Percentiles rank a stretch among this genome's conserved stretches.
These are phyloP conservation scores for Claviceps africana DNA, from an alignment of 2,329 filamentous ascomycete species.

Conservation along the genomic window DNA sequence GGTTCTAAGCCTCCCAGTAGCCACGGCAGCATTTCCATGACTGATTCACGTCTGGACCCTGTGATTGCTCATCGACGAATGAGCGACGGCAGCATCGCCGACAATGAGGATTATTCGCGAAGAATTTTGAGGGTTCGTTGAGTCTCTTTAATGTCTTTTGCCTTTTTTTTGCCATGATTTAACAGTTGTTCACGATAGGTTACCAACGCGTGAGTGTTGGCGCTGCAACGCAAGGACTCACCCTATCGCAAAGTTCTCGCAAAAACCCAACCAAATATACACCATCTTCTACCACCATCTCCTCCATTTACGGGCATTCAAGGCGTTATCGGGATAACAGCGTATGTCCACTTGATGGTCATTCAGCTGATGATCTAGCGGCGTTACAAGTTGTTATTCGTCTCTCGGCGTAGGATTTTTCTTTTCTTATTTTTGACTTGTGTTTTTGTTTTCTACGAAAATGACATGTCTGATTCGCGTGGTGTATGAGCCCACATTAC, in stretches of 20 bases:
- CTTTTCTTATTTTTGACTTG: not conserved
- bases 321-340: conserved; percentile 28
- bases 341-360: conserved; percentile 23
- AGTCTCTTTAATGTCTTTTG: not conserved
- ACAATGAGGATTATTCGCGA: conserved; percentile 93
- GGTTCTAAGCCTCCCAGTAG: conserved; percentile 47
- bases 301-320: conserved; percentile 22
- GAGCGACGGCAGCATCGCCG: conserved; percentile 91
- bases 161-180: not conserved
- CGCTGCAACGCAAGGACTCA: not conserved
- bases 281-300: conserved; percentile 19
- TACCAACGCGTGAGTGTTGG: conserved; percentile 39
- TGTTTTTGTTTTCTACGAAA: not conserved
- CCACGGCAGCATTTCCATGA: conserved; percentile 54
- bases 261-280: conserved; percentile 10
- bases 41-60: conserved; percentile 75
- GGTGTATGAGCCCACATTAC: not conserved
- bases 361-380: conserved; percentile 19
- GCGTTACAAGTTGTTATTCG: conserved; percentile 20
- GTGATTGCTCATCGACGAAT: conserved; percentile 70
- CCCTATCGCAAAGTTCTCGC: not conserved
- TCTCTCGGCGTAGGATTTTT: conserved; percentile 20
- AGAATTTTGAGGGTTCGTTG: conserved; percentile 80
- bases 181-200: conserved; percentile 25
- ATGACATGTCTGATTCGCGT: not conserved